Conservation (phyloP, 306 rosid genomes). For the Castanospermum australe region DNA sequence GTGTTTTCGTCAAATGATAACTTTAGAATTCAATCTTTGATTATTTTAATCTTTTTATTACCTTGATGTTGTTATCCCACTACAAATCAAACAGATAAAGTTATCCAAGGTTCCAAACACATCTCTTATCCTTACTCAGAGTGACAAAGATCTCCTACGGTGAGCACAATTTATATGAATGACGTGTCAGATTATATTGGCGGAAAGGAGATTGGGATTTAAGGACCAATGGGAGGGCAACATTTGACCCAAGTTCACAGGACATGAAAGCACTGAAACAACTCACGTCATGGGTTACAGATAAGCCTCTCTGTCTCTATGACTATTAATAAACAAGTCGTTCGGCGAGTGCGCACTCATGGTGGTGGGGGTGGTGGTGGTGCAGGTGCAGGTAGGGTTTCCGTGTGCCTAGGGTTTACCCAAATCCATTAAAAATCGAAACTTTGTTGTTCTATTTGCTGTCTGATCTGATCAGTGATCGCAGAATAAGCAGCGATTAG, state of each 20-base stretch:
- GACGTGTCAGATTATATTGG: not conserved
- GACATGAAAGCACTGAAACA: not conserved
- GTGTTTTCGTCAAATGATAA: too few relatives aligned
- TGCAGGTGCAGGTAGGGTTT: slow-evolving; percentile 25
- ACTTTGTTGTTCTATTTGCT: not conserved
- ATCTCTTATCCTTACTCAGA: too few relatives aligned
- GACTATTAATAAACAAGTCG: slow-evolving; percentile 23
- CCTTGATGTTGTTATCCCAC: too few relatives aligned
- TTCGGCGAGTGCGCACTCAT: too few relatives aligned
- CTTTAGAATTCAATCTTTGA: too few relatives aligned
- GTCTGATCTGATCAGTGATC: not conserved
- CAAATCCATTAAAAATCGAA: not conserved
- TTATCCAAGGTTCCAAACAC: too few relatives aligned
- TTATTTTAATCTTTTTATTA: too few relatives aligned
- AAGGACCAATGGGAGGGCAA: not conserved
- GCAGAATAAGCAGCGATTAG: not conserved
- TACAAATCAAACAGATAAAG: too few relatives aligned
- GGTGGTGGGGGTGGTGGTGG: not conserved
- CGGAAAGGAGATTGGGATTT: accelerated
- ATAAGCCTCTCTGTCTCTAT: not conserved
- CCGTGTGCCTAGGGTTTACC: slow-evolving; percentile 21
- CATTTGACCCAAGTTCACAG: not conserved
- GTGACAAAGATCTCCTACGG: too few relatives aligned
- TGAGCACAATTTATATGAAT: not conserved
- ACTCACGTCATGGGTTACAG: slow-evolving; percentile 27